phyloP scores from a whole-genome alignment of 495 filamentous ascomycete genomes.

The Penicillium tannophilum region DNA sequence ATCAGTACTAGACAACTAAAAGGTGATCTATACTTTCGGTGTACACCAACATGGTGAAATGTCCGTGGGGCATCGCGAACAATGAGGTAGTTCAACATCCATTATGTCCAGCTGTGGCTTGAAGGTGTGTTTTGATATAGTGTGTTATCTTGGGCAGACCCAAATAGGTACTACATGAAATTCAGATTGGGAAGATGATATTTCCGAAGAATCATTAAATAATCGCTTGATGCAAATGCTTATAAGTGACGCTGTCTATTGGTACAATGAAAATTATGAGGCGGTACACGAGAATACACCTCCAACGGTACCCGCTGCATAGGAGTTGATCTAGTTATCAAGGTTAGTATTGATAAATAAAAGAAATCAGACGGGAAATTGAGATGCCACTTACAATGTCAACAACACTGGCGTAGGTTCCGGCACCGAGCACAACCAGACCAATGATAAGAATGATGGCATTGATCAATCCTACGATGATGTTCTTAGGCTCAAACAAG shows the following conservation, averaged over 20 bases:
- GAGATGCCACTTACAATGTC: slow-evolving; percentile 51
- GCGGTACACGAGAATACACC: slow-evolving; percentile 3
- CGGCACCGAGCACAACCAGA: slow-evolving; percentile 49
- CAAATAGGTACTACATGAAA: background rate
- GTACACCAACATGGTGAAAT: too few relatives aligned
- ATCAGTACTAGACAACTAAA: background rate
- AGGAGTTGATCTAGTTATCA: background rate
- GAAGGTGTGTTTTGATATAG: background rate
- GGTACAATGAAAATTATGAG: background rate
- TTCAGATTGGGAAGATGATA: background rate
- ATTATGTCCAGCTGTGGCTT: too few relatives aligned
- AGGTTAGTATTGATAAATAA: background rate
- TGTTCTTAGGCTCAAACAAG: slow-evolving; percentile 31
- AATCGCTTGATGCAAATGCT: slow-evolving; percentile 1
- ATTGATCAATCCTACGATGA: slow-evolving; percentile 18
- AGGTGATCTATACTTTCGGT: too few relatives aligned
- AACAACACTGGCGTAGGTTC: slow-evolving; percentile 53
- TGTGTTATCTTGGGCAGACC: background rate
- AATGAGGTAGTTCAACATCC: too few relatives aligned
- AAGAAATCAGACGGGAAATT: background rate
- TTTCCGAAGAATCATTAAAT: background rate
- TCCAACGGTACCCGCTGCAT: background rate
- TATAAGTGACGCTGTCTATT: background rate
- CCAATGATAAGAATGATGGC: slow-evolving; percentile 28
- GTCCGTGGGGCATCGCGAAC: too few relatives aligned